Base-by-base conservation (phyloP, 768 basidiomycete species). In the Saitozyma podzolica region DNA sequence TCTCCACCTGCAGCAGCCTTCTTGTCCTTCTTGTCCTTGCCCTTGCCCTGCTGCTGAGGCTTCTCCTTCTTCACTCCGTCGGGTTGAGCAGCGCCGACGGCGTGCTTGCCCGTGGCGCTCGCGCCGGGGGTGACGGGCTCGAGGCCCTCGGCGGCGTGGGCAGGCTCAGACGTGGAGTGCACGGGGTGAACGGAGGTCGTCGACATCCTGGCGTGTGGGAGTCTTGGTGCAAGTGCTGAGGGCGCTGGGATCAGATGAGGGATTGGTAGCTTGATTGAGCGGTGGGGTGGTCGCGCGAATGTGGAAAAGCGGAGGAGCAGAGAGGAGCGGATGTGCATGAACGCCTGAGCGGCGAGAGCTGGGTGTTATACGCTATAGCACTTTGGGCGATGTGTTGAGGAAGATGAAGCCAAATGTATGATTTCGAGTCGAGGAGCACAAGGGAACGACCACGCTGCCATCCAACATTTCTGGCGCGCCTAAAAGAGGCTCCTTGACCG, bases 111-210 rank as follows among this genome's bases (percentile, higher is more conserved):
- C n/a, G 66, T 68, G 37, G 62, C 63, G 17, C 52, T 58, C 19
- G 62, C 57, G 39, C 61, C 70, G 2, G 71, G 61, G 1, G 68
- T 62, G 48, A 62, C 66, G 9, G 61, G 56, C 40, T 64, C 56
- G 37, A 65, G 59, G n/a, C 56, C 66, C 7, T 68, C 68, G 0
- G 75, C 66, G 3, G 68, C 63, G 40, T 65, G 61, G 20, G 73
- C 70, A 10, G 76, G 73, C 37, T 76, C 52, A 9, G 69, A 56
- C 8, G 75, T 73, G 16, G 80, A 79, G 17, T 67, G 56, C 14
- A 78, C 66, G 52, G 79, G 80, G 66, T 80, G 80, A 20, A 70
- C 64, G 11, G 78, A 77, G 29, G 29, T 29, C n/a, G 75, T 58
- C 8, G 74, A 76, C 69, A 73, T 72, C 14, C 43, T 66, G 50